Percentiles rank a stretch among this genome's conserved stretches.
Evolutionary conservation across 2,329 filamentous ascomycete genomes (phyloP).

Genomic region (Trichoderma sp.): DNA sequence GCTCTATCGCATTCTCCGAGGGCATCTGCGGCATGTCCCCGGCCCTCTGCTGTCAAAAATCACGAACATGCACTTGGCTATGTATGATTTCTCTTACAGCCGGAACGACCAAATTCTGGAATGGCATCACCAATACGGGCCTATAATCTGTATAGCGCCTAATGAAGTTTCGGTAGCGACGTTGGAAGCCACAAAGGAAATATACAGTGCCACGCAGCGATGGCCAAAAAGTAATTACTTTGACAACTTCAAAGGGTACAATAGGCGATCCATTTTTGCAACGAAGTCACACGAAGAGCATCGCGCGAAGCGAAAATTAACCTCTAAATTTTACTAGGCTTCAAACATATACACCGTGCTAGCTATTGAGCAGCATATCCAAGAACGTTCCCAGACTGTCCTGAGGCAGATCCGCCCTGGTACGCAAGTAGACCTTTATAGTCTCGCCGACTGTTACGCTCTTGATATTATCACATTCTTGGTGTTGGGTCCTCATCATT

Average conservation of each 20-base stretch:
- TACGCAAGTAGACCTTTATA: not conserved
- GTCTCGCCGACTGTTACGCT: not conserved
- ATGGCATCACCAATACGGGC: not conserved
- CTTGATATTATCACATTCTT: not conserved
- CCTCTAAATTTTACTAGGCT: not conserved
- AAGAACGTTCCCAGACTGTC: not conserved
- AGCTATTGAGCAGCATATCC: not conserved
- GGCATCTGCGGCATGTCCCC: not conserved
- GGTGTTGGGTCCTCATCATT: not conserved
- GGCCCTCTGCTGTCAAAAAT: not conserved
- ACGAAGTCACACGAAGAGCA: not conserved
- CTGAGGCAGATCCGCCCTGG: not conserved
- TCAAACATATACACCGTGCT: too few relatives aligned
- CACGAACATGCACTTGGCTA: not conserved
- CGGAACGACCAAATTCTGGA: not conserved
- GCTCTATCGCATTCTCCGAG: not conserved
- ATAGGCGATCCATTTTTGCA: not conserved
- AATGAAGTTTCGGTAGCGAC: not conserved
- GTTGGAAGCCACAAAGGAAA: not conserved
- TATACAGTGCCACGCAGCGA: not conserved
- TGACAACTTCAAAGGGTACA: not conserved
- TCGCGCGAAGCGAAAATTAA: not conserved
- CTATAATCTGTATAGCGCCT: not conserved
- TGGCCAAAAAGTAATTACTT: not conserved
- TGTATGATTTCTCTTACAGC: not conserved